phyloP scores from a whole-genome alignment of 768 basidiomycete genomes.

The Lanmaoa pseudosensibilis region DNA sequence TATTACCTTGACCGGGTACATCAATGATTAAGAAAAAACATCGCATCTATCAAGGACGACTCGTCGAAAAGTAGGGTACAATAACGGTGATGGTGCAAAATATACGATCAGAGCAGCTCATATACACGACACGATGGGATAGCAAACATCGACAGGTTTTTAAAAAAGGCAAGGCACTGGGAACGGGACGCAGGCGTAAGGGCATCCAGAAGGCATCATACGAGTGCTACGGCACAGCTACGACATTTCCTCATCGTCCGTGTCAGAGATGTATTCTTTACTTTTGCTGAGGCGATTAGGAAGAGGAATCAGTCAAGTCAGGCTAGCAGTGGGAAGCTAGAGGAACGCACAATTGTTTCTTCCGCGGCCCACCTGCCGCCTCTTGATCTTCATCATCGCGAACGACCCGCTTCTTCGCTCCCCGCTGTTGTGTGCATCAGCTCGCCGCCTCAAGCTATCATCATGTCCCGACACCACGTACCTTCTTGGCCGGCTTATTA shows the following conservation, averaged over 20 bases:
- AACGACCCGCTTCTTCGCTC: conserved; percentile 71
- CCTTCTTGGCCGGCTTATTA: conserved; percentile 66
- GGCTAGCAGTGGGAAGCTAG: neutral
- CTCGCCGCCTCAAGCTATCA: neutral
- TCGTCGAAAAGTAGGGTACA: neutral
- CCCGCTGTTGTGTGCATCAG: conserved; percentile 31
- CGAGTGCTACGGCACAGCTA: conserved; percentile 30
- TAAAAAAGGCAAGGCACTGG: neutral
- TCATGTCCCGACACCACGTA: conserved; percentile 27
- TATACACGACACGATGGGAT: neutral
- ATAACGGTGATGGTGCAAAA: neutral
- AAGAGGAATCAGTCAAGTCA: neutral
- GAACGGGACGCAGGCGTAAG: neutral
- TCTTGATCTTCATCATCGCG: conserved; percentile 81
- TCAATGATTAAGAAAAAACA: neutral
- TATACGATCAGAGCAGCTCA: conserved; percentile 6
- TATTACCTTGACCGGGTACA: neutral
- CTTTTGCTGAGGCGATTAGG: conserved; percentile 62
- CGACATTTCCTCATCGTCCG: conserved; percentile 76
- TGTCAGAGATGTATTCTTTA: conserved; percentile 83
- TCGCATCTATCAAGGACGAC: neutral
- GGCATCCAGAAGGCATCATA: neutral
- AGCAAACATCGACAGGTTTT: neutral
- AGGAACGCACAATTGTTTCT: conserved; percentile 72
- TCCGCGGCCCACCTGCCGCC: conserved; percentile 56